phyloP scores from a whole-genome alignment of 1,139 yeast species.

The Scheffersomyces stambukii region DNA sequence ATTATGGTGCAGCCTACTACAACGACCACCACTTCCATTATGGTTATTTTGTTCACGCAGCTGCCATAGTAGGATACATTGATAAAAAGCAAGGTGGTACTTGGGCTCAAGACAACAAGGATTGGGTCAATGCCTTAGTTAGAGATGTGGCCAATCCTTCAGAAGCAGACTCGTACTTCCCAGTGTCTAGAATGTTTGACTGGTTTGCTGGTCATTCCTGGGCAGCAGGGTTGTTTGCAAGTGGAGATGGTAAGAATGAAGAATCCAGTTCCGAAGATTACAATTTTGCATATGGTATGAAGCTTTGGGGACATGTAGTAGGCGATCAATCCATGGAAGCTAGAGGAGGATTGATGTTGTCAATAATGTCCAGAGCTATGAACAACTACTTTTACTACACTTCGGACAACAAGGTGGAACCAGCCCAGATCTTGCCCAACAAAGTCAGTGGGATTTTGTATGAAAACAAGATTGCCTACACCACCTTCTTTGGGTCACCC shows the following conservation, averaged over 20 bases:
- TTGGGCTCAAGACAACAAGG: conserved; percentile 61
- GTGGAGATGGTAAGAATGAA: conserved; percentile 76
- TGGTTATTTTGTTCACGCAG: conserved; percentile 74
- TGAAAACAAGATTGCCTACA: conserved; percentile 88
- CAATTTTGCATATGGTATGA: conserved; percentile 78
- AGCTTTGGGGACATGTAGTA: conserved; percentile 70
- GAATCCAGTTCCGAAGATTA: conserved; percentile 81
- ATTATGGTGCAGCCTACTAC: conserved; percentile 63
- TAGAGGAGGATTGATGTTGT: conserved; percentile 74
- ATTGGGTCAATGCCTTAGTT: conserved; percentile 24
- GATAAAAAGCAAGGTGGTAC: conserved; percentile 46
- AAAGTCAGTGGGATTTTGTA: conserved; percentile 73
- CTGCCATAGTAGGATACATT: conserved; percentile 67
- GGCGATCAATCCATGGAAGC: conserved; percentile 73
- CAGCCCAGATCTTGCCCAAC: conserved; percentile 52
- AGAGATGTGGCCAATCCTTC: conserved; percentile 81
- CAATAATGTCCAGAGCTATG: conserved; percentile 60
- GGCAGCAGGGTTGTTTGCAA: conserved; percentile 71
- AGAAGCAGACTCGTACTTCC: conserved; percentile 57
- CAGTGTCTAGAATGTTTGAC: conserved; percentile 73
- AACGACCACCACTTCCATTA: conserved; percentile 84
- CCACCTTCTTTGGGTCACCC: conserved; percentile 49
- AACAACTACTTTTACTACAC: conserved; percentile 56
- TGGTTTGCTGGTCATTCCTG: conserved; percentile 84
- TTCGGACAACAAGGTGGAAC: conserved; percentile 57